Evolutionary conservation across 192 early-diverging fungal species (phyloP), one percentile per base, ranked within the genome.

Genomic region (Entomortierella lignicola): DNA sequence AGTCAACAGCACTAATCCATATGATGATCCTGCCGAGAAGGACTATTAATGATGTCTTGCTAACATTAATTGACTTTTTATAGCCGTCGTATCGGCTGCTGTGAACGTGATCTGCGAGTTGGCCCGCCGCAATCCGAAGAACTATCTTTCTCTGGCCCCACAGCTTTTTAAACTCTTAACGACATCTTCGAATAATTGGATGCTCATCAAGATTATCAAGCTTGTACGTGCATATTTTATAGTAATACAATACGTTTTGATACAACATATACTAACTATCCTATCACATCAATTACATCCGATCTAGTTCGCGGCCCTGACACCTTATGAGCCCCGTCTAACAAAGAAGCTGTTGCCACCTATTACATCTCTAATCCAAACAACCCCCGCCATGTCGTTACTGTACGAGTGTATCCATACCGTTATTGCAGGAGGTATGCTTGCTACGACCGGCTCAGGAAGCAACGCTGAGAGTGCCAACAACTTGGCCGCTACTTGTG

Each of bases 131-230:
- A 97, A 99, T 60, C 97, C 98, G 23, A 93, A 90, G 66, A 94
- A 92, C 67, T 99, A 98, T 80, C 82, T 99, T 25, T 91, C 95
- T 1, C 89, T 99, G 20, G 98, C 96, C 18, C 98, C 98, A 7
- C 93, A 96, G 59, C 86, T 99, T 4, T 99, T 96, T 80, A 93
- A 91, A 7, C 85, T 98, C 52, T 77, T 99, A 51, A 97, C 91
- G 8, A 91, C 91, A n/a, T 92, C 92, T 5, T 87, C 88, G 18
- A 98, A 99, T 83, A 99, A 98, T 75, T 99, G 98, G 98, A 97
- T 98, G 92, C 90, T 97, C n/a, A 99, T 99, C 83, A 99, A 99
- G 75, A 96, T 99, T 43, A 94, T 98, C 71, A 99, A 99, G 82
- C 84, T 99, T 80, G 94, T 94, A 86, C 63, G 67, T 66, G 18